Conservation (phyloP, 352 stramenopile species). For the Phytophthora sojae region DNA sequence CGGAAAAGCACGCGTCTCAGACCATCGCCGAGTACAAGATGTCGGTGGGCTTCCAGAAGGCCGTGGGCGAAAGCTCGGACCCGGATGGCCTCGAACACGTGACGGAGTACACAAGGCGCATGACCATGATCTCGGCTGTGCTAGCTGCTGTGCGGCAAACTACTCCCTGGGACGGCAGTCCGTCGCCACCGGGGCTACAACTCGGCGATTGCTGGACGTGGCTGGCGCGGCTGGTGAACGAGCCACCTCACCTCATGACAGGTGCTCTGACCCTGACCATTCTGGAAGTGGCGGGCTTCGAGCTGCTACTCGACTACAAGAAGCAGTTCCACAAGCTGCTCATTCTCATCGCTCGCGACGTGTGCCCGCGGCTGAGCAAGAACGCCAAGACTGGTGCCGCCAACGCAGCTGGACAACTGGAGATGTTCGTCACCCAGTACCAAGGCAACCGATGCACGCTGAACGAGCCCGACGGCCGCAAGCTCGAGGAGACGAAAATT, state of each 20-base stretch:
- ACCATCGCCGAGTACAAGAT: constrained; percentile 72
- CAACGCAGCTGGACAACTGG: constrained; percentile 75
- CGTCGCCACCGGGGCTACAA: constrained; percentile 57
- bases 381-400: constrained; percentile 78
- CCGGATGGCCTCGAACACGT: constrained; percentile 74
- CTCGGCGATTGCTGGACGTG: constrained; percentile 80
- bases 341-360: constrained; percentile 68
- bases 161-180: constrained; percentile 59
- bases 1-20: constrained; percentile 59
- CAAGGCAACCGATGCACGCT: constrained; percentile 63
- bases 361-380: constrained; percentile 73
- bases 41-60: constrained; percentile 70
- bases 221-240: constrained; percentile 75
- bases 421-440: constrained; percentile 81
- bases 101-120: constrained; percentile 80
- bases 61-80: constrained; percentile 66
- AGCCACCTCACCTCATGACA: constrained; percentile 77
- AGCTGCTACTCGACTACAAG: constrained; percentile 71
- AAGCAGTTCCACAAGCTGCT: constrained; percentile 84
- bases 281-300: constrained; percentile 79
- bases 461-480: constrained; percentile 65
- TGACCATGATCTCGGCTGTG: constrained; percentile 80
- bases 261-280: constrained; percentile 74
- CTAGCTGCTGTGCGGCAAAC: constrained; percentile 80
- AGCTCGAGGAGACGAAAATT: constrained; percentile 78